Evolutionary conservation across 352 stramenopile genomes (phyloP).

Genomic region (Globisporangium canariense): DNA sequence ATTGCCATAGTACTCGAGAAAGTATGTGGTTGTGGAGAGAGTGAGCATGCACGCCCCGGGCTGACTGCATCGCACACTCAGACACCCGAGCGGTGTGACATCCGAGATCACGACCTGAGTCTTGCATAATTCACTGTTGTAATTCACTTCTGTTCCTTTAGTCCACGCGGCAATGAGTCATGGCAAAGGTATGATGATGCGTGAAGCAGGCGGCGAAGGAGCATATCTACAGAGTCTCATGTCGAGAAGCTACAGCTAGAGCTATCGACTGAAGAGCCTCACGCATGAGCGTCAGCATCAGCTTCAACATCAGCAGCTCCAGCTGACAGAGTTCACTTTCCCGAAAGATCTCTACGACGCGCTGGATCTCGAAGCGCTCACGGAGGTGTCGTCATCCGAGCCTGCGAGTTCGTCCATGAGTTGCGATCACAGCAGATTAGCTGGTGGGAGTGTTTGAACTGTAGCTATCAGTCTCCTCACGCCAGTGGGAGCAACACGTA

Average conservation of each 20-base stretch:
- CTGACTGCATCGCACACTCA: too few species aligned
- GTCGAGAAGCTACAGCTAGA: background rate
- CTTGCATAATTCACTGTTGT: too few species aligned
- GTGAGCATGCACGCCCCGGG: too few species aligned
- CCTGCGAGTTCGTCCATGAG: slow-evolving; percentile 23
- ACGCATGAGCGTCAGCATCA: too few species aligned
- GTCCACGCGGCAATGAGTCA: background rate
- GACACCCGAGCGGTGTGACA: too few species aligned
- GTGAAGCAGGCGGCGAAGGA: background rate
- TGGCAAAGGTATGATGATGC: background rate
- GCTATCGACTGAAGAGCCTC: background rate
- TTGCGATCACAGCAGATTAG: background rate
- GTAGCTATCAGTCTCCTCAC: background rate
- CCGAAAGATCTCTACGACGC: slow-evolving; percentile 17
- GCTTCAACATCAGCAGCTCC: background rate
- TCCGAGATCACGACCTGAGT: too few species aligned
- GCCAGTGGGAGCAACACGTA: background rate
- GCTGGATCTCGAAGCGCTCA: slow-evolving; percentile 31
- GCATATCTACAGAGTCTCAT: background rate
- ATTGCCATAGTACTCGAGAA: too few species aligned
- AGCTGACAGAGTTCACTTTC: slow-evolving; percentile 3
- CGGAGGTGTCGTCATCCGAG: slow-evolving; percentile 15
- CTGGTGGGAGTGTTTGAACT: background rate
- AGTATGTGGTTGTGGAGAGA: too few species aligned
- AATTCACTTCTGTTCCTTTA: too few species aligned